A percentile compares a stretch with the other conserved stretches of the same genome.
phyloP scores from a whole-genome alignment of 139 green algal species.

The Chlorella ohadii region DNA sequence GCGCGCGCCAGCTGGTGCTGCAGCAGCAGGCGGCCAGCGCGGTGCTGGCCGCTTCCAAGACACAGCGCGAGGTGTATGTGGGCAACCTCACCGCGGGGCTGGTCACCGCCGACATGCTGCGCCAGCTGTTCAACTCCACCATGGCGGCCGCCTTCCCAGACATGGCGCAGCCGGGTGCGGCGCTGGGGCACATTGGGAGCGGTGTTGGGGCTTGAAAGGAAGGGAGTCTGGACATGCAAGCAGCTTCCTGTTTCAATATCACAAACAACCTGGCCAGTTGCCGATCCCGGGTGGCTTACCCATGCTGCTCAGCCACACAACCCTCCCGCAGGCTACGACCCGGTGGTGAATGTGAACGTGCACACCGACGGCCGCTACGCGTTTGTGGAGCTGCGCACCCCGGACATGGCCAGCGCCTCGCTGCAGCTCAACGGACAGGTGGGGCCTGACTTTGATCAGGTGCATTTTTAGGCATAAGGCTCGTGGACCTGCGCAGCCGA shows the following conservation, averaged over 20 bases:
- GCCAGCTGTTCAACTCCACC: constrained; percentile 84
- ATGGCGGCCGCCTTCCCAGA: constrained; percentile 74
- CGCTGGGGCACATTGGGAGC: too few species aligned
- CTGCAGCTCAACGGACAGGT: constrained; percentile 75
- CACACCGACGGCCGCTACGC: constrained; percentile 76
- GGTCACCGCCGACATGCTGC: constrained; percentile 73
- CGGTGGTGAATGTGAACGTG: constrained; percentile 71
- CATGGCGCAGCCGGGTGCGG: constrained; percentile 23
- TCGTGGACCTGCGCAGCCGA: too few species aligned
- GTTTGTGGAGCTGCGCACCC: constrained; percentile 88
- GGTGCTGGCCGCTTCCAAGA: constrained; percentile 73
- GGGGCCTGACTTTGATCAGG: neutral
- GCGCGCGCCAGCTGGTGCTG: constrained; percentile 78
- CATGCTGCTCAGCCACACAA: too few species aligned
- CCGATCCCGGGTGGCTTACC: too few species aligned
- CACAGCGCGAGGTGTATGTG: constrained; percentile 86
- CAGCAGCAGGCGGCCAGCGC: constrained; percentile 83
- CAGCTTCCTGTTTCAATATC: too few species aligned
- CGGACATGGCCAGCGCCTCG: constrained; percentile 87
- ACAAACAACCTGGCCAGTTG: too few species aligned
- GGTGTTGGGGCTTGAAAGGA: too few species aligned
- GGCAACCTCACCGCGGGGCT: constrained; percentile 79
- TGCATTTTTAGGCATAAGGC: too few species aligned
- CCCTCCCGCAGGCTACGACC: constrained; percentile 60
- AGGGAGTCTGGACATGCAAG: too few species aligned